These are phyloP conservation scores for Claviceps paspali DNA, from an alignment of 2,329 filamentous ascomycete genomes.

Conservation along the genomic window DNA sequence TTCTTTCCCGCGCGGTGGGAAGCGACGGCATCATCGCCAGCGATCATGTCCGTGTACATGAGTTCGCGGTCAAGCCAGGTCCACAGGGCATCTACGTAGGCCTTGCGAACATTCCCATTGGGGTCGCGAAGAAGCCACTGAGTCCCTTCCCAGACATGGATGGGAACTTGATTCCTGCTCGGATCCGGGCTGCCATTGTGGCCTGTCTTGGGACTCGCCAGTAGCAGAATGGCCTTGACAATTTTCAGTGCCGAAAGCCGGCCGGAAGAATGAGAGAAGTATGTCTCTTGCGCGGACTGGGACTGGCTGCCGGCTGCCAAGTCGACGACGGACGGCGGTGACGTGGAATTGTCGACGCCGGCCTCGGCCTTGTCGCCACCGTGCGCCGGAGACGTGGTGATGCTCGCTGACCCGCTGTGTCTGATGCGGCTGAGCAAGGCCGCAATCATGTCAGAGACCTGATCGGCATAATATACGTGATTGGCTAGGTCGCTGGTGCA, in stretches of 20 bases:
- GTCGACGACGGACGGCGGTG: slow-evolving; percentile 21
- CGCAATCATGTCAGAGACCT: slow-evolving; percentile 86
- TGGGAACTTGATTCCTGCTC: slow-evolving; percentile 57
- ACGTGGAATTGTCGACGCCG: slow-evolving; percentile 17
- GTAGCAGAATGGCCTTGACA: slow-evolving; percentile 66
- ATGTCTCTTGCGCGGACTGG: slow-evolving; percentile 31
- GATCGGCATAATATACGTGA: slow-evolving; percentile 93
- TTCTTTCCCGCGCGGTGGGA: slow-evolving; percentile 29
- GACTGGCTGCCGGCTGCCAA: slow-evolving; percentile 28
- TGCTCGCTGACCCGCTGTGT: slow-evolving; percentile 35
- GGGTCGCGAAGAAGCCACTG: slow-evolving; percentile 80
- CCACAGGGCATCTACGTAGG: slow-evolving; percentile 69
- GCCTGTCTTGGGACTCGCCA: slow-evolving; percentile 57
- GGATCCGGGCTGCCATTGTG: slow-evolving; percentile 45
- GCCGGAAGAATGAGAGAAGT: slow-evolving; percentile 37
- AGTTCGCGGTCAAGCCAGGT: slow-evolving; percentile 81
- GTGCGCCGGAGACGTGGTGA: slow-evolving; percentile 26
- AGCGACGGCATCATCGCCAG: slow-evolving; percentile 38
- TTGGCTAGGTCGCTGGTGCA: slow-evolving; percentile 87
- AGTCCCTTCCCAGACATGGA: slow-evolving; percentile 89
- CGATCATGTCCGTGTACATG: slow-evolving; percentile 46
- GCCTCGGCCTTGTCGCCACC: slow-evolving; percentile 28
- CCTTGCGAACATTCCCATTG: slow-evolving; percentile 62
- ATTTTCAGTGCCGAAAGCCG: slow-evolving; percentile 56
- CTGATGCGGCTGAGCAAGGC: slow-evolving; percentile 67